Evolutionary conservation across 2,329 filamentous ascomycete genomes (phyloP), one percentile per base, ranked within the genome.

Genomic region (Juglanconis oblonga): DNA sequence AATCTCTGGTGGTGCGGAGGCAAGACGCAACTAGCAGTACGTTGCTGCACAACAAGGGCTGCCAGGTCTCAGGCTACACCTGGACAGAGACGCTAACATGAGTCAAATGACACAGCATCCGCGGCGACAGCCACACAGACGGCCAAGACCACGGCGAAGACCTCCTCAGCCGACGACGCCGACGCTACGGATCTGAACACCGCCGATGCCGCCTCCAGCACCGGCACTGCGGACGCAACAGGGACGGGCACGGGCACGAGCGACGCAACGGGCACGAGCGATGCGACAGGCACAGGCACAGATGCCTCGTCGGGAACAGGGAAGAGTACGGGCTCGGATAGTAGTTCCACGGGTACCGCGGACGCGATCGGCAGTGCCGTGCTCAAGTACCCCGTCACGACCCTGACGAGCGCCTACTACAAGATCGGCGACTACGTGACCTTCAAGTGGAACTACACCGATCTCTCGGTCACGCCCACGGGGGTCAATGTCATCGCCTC

Each of bases 401-500:
- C 75, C 3, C 69, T 72, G 10, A 75, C 76, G 32, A 76, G 77
- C 9, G 76, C 80, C 61, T 77, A 86, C 45, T 87, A 83, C 78
- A 84, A 84, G 68, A 84, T 88, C 62, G 81, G 83, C 62, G 80
- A 87, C 67, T 76, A 76, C 49, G 75, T 87, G 48, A 87, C 84
- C 13, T 85, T 83, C 72, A 79, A 74, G 51, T 89, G 85, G 85
- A 88, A 88, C 73, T 88, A 87, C 75, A 88, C 86, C 3, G 81
- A 80, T 49, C 71, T 89, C 35, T 76, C 79, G 58, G 83, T 75
- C 32, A 81, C 77, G 1, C 86, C 86, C 2, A 85, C 82, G 3
- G 85, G 84, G 45, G 69, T 89, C 59, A 84, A 88, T 64, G 76
- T 88, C 13, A 71, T 87, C 59, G 76, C 85, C 38, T 83, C 81